Base-by-base conservation (phyloP, 1,284 basidiomycete species). In the Trametes sp. region DNA sequence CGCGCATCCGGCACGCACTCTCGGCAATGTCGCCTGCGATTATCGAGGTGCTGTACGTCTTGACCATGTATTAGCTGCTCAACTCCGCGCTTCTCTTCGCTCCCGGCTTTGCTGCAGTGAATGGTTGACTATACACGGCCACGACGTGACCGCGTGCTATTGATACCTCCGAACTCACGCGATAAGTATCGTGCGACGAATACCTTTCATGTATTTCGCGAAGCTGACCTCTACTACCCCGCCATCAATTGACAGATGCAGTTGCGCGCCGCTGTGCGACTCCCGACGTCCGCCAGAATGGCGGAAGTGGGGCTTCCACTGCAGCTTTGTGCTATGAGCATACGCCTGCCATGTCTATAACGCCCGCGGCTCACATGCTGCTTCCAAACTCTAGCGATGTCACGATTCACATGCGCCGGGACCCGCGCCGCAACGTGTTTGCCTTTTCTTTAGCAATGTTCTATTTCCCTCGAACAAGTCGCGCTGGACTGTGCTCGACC, bases 21-120 rank as follows among this genome's bases (percentile, higher is more conserved):
- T 36, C 33, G 33, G 50, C 24, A 51, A 26, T 24, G 21, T 23
- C 33, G n/a, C 16, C 2, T 6, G 24, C 14, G 35, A 26, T 28
- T 28, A 4, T 28, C 35, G 23, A 38, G 33, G 28, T 36, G 35
- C 9, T 36, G 51, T 36, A 28, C 36, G 24, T 41, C 51, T 23
- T 23, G 21, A 9, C 35, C 19, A 28, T 53, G 14, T 4, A 16
- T 4, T 13, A 6, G 16, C 2, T 28, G 45, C 11, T 45, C 42
- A n/a, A 6, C 24, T 29, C 16, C 11, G 9, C 19, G 28, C 51
- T 54, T 54, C 52, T 54, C 52, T 54, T 54, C 52, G 52, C 35
- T 36, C 26, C 52, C 52, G 16, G 14, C 26, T 2, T 1, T 2
- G 16, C 26, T 29, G 28, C 19, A 11, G 28, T n/a, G 38, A 44